Evolutionary conservation across 257 asterid species (phyloP), one percentile per base, ranked within the genome.

Genomic region (Leptodermis oblonga): DNA sequence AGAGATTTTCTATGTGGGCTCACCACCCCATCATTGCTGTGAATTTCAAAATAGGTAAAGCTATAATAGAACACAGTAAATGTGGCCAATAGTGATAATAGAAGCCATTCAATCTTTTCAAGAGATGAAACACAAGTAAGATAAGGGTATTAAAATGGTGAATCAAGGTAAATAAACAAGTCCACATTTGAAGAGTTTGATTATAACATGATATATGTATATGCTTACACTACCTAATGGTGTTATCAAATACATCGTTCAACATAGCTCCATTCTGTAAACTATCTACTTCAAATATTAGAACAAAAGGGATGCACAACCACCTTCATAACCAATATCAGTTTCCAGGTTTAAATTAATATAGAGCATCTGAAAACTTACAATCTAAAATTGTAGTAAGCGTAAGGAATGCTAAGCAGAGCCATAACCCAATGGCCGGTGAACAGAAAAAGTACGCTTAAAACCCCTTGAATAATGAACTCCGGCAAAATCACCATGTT

Each of bases 401-500:
- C 80, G 81, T 84, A 88, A 2, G 98, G 98, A 73, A 79, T 25
- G 68, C 92, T 77, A 54, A 86, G 81, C 73, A 92, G 83, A 7
- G 90, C 77, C 96, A 92, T 85, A 73, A 79, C 60, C 98, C 98
- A 92, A 76, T 92, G 96, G 58, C 98, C 98, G 0, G 93, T 83
- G 46, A 84, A 64, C 41, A 92, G 89, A 80, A 85, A 90, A 68
- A 92, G 95, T 75, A 82, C 65, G 86, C 88, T 84, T 9, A 92
- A 62, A 75, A 86, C 92, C 80, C 91, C 98, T 83, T 86, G 86
- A 0, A 88, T 78, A 68, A 88, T 85, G 78, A 86, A 92, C 81
- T 92, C 97, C 0, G 96, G 97, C 61, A 92, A 62, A 58, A 90
- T 80, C 69, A 86, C 82, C 66, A 49, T 79, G 86, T 92, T 92